Base-by-base conservation (phyloP, 208 protist genomes). In the Angomonas ambiguus region DNA sequence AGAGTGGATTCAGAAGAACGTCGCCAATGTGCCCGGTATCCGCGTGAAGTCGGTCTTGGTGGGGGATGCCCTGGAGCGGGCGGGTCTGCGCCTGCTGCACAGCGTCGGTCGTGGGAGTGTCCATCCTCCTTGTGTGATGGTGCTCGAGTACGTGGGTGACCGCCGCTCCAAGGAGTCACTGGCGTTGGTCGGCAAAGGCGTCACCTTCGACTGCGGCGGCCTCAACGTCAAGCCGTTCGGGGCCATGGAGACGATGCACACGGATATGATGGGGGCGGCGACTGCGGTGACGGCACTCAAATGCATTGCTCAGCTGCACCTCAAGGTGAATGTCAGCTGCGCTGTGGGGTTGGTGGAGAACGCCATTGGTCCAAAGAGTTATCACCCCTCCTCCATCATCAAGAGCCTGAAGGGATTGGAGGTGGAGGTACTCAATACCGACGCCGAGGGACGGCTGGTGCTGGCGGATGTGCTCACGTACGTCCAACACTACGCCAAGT, bases 241-340 rank as follows among this genome's bases (percentile, higher is more conserved):
- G 0, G 84, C 83, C 22, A 97, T 97, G 94, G 85, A 92, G 72
- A 88, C 85, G 49, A 97, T 97, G 94, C 91, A 97, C 74, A 82
- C 78, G 33, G 94, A 97, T 65, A 97, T 97, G 92, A 93, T 92
- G 79, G 94, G 94, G 13, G 84, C 94, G 0, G 93, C 87, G 27
- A 88, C 82, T 16, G 85, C 87, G 24, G 75, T 96, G n/a, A 65
- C 79, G 8, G 77, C 87, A 4, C 63, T 96, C 25, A 83, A 90
- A 62, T 87, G 89, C 13, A 77, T 82, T 42, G 86, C 83, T 0
- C 65, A 56, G 45, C 79, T 93, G 24, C 31, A 80, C 24, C 69
- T 92, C 55, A 82, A 80, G 0, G 73, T 93, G 34, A 95, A 97
- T 63, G 67, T 96, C 13, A 79, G 88, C 55, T 82, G 67, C 3